Conservation (phyloP, 345 rosid genomes). For the Excoecaria cochinchinensis region DNA sequence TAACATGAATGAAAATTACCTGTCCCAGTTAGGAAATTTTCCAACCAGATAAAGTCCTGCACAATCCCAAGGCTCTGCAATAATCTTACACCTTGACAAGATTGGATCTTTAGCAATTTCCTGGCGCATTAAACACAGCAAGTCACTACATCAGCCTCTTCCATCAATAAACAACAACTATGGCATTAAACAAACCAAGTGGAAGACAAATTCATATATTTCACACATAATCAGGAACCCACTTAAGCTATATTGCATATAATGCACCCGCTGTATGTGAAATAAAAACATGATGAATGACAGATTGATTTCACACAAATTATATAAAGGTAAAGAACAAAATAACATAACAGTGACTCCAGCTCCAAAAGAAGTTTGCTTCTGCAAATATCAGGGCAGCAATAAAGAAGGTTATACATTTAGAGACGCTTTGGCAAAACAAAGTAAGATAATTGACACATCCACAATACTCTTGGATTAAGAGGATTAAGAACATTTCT, state of each 20-base stretch:
- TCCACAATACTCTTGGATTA: background rate
- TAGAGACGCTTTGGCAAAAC: background rate
- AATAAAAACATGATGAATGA: background rate
- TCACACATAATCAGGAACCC: background rate
- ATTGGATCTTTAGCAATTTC: conserved; percentile 81
- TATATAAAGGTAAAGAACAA: background rate
- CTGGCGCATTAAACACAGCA: conserved; percentile 39
- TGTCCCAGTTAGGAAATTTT: conserved; percentile 91
- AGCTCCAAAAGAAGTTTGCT: background rate
- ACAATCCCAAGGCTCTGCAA: conserved; percentile 99
- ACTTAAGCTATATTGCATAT: background rate
- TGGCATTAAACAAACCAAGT: conserved; percentile 8
- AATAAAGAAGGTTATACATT: background rate
- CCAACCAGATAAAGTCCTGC: conserved; percentile 96
- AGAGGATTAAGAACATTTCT: background rate
- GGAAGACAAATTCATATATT: background rate
- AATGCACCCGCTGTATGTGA: background rate
- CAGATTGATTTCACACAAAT: background rate
- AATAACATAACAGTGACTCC: background rate
- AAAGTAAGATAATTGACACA: background rate
- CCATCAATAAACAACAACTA: background rate
- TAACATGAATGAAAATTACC: conserved; percentile 37
- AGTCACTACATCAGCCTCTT: background rate
- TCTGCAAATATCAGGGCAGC: background rate
- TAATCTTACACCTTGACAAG: conserved; percentile 83